Conservation (phyloP, 2,329 filamentous ascomycete species). For the Biscogniauxia marginata region DNA sequence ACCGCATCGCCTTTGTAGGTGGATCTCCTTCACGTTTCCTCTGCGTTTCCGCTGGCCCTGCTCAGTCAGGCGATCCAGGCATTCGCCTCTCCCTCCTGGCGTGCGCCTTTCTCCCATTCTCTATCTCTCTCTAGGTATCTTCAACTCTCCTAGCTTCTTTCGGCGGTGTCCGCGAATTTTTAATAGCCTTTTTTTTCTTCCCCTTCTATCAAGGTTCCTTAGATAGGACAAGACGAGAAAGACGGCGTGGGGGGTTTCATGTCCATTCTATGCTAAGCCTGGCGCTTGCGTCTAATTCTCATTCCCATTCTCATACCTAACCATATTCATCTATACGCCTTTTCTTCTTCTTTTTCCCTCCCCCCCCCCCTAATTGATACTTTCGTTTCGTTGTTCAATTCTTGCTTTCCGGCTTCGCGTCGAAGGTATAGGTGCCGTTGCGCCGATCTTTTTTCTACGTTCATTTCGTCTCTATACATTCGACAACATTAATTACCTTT, state of each 20-base stretch:
- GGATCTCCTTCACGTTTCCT: conserved; percentile 21
- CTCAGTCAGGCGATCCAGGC: neutral
- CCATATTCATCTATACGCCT: conserved; percentile 20
- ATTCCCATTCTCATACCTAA: conserved; percentile 20
- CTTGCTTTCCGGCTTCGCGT: conserved; percentile 19
- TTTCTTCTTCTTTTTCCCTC: conserved; percentile 17
- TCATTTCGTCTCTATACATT: conserved; percentile 21
- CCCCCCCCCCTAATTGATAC: conserved; percentile 10
- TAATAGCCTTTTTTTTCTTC: neutral
- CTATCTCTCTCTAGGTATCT: neutral
- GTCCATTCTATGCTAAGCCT: conserved; percentile 12
- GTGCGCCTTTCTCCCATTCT: neutral
- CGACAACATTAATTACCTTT: conserved; percentile 15
- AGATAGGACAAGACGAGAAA: neutral
- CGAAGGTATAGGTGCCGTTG: conserved; percentile 21
- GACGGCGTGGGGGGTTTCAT: conserved; percentile 7
- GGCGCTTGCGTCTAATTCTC: conserved; percentile 30
- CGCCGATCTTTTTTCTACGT: conserved; percentile 18
- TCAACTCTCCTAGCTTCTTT: neutral
- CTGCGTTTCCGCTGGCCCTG: conserved; percentile 21
- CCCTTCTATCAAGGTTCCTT: conserved; percentile 8
- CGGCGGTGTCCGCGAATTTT: neutral
- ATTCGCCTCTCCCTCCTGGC: neutral
- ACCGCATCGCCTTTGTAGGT: conserved; percentile 12
- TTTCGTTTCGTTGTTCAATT: conserved; percentile 16